Conservation (phyloP, 2,329 filamentous ascomycete genomes). For the Penicillium sp. region DNA sequence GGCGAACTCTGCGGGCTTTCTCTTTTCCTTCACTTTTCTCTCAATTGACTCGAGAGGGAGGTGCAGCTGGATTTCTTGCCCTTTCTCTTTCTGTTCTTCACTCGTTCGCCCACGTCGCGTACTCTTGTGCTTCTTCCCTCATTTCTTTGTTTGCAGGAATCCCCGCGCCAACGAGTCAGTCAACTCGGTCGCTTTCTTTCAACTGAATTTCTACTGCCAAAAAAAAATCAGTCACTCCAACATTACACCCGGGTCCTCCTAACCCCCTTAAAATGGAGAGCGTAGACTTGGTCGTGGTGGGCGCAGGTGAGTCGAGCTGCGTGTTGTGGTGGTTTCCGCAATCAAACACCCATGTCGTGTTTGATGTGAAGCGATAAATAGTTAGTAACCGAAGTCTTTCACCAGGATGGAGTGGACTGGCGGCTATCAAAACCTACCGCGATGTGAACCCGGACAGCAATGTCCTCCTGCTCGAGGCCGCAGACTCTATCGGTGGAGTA, state of each 20-base stretch:
- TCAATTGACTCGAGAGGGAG: neutral
- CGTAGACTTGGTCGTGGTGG: conserved; percentile 35
- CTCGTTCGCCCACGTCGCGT: no score
- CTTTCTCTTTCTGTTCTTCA: neutral
- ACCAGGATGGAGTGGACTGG: conserved; percentile 59
- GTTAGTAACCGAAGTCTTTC: conserved; percentile 30
- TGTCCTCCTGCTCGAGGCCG: conserved; percentile 61
- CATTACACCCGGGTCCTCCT: neutral
- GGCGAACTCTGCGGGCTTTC: neutral
- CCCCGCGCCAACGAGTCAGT: neutral
- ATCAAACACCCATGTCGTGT: neutral
- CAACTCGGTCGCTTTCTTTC: neutral
- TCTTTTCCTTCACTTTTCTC: neutral
- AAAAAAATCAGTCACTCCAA: neutral
- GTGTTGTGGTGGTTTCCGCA: neutral
- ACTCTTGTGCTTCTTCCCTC: neutral
- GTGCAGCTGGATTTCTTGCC: neutral
- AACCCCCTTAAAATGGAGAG: conserved; percentile 24
- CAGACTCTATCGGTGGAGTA: conserved; percentile 64
- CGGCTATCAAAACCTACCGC: conserved; percentile 63
- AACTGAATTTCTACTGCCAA: no score
- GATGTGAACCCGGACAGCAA: conserved; percentile 60
- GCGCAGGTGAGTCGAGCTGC: conserved; percentile 25
- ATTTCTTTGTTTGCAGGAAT: neutral
- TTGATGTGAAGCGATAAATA: neutral